phyloP scores from a whole-genome alignment of 164 flowering plant species.

The Euptelea pleiosperma region DNA sequence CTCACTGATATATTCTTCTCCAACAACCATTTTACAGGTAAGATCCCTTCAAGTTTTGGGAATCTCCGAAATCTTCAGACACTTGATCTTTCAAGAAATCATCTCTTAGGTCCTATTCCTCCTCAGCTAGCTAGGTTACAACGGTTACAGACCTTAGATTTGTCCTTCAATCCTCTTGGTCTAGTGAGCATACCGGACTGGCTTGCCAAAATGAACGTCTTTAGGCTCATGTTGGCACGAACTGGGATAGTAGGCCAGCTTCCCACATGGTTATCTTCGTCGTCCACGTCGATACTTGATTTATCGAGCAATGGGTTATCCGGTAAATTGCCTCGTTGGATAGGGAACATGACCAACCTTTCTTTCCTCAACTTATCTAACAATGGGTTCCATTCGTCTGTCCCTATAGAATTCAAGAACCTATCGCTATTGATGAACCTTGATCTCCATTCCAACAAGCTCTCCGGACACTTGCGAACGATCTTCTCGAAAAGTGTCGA shows the following conservation, averaged over 20 bases:
- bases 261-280: slow-evolving; percentile 50
- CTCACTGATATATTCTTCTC: slow-evolving; percentile 47
- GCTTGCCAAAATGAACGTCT: slow-evolving; percentile 36
- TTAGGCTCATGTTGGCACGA: slow-evolving; percentile 40
- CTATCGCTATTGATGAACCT: slow-evolving; percentile 44
- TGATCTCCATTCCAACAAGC: slow-evolving; percentile 65
- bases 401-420: slow-evolving; percentile 52
- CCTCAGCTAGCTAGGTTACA: slow-evolving; percentile 31
- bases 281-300: slow-evolving; percentile 46
- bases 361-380: slow-evolving; percentile 62
- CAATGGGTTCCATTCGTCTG: slow-evolving; percentile 48
- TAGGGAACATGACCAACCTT: slow-evolving; percentile 66
- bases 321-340: slow-evolving; percentile 57
- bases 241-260: slow-evolving; percentile 57
- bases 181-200: slow-evolving; percentile 41
- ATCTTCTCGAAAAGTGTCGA: slow-evolving; percentile 32
- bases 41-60: slow-evolving; percentile 56
- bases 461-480: slow-evolving; percentile 31
- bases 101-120: slow-evolving; percentile 51
- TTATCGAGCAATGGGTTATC: slow-evolving; percentile 54
- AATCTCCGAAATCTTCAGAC: slow-evolving; percentile 38
- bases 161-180: slow-evolving; percentile 60
- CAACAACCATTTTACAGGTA: slow-evolving; percentile 48
- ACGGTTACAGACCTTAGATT: slow-evolving; percentile 42
- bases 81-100: slow-evolving; percentile 55